phyloP scores from a whole-genome alignment of 2,329 filamentous ascomycete species.

The Xylaria arbuscula region DNA sequence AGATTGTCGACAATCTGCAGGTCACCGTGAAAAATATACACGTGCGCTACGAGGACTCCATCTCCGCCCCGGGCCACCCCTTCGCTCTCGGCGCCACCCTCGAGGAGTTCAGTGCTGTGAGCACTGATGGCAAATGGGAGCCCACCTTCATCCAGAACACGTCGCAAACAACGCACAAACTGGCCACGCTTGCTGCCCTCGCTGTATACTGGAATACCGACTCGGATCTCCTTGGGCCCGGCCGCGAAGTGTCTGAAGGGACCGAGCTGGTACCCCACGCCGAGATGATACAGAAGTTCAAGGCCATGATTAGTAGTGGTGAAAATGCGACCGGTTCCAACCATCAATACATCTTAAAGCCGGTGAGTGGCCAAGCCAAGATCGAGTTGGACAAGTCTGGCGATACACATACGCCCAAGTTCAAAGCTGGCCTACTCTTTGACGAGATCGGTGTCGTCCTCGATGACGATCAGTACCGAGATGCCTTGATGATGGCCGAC shows the following conservation, averaged over 20 bases:
- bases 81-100: slow-evolving; percentile 93
- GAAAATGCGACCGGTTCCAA: slow-evolving; percentile 64
- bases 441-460: slow-evolving; percentile 98
- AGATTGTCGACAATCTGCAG: slow-evolving; percentile 98
- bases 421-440: slow-evolving; percentile 91
- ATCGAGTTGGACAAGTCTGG: slow-evolving; percentile 95
- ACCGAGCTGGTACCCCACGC: slow-evolving; percentile 75
- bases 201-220: slow-evolving; percentile 99
- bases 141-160: slow-evolving; percentile 95
- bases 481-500: slow-evolving; percentile 97
- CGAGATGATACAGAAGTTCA: slow-evolving; percentile 81
- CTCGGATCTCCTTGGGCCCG: slow-evolving; percentile 81
- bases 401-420: slow-evolving; percentile 79
- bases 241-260: slow-evolving; percentile 74
- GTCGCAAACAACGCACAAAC: slow-evolving; percentile 85
- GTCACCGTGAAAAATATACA: slow-evolving; percentile 99
- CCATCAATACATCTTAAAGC: slow-evolving; percentile 95
- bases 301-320: slow-evolving; percentile 79
- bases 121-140: slow-evolving; percentile 93
- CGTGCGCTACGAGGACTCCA: slow-evolving; percentile 96
- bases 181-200: slow-evolving; percentile 88
- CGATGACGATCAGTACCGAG: slow-evolving; percentile 96
- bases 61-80: slow-evolving; percentile 93
- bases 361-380: slow-evolving; percentile 93
- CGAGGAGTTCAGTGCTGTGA: slow-evolving; percentile 96